Conservation (phyloP, 176 grass and related monocot genomes). For the Juncus effusus region DNA sequence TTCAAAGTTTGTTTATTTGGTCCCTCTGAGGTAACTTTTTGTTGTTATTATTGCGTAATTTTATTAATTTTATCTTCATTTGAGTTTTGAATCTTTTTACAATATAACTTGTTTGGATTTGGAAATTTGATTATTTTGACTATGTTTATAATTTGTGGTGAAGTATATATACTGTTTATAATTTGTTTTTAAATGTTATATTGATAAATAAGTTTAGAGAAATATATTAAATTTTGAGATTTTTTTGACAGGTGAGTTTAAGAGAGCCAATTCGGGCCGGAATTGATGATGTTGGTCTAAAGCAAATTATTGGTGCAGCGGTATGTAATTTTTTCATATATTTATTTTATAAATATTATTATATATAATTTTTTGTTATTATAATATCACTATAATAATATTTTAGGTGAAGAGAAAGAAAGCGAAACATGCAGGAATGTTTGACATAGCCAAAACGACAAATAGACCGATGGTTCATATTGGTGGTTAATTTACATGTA, state of each 20-base stretch:
- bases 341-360: slow-evolving; percentile 14
- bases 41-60: too few species aligned
- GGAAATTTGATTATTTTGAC: too few species aligned
- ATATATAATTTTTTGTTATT: slow-evolving; percentile 2
- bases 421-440: slow-evolving; percentile 84
- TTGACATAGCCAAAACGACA: slow-evolving; percentile 74
- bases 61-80: too few species aligned
- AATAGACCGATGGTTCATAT: slow-evolving; percentile 97
- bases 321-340: slow-evolving; percentile 41
- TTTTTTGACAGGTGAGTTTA: slow-evolving; percentile 75
- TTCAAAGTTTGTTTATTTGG: slow-evolving; percentile 98
- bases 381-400: neutral
- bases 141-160: too few species aligned
- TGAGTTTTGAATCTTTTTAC: too few species aligned
- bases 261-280: slow-evolving; percentile 71
- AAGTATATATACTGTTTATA: neutral
- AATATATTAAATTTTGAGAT: slow-evolving; percentile 12
- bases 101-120: too few species aligned
- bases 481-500: slow-evolving; percentile 53
- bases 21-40: slow-evolving; percentile 68
- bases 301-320: slow-evolving; percentile 79
- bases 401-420: slow-evolving; percentile 92
- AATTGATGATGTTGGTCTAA: slow-evolving; percentile 56
- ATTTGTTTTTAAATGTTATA: neutral
- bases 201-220: neutral